Evolutionary conservation across 352 stramenopile species (phyloP).

Genomic region (Pythium chondricola): DNA sequence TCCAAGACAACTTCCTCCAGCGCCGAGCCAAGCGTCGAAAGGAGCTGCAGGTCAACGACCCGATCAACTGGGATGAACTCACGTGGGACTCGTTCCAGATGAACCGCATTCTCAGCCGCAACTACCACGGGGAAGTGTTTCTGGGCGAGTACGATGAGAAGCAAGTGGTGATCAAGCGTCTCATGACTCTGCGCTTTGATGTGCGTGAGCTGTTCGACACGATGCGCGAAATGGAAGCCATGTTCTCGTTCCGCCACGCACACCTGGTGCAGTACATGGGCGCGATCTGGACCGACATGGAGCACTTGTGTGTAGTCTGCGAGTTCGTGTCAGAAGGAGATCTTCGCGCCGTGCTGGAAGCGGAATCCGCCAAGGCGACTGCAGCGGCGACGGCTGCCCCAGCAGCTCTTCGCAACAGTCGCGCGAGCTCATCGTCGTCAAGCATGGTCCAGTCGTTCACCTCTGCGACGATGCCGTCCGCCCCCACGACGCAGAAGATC

Average conservation of each 20-base stretch:
- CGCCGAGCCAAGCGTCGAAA: constrained; percentile 5
- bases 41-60: constrained; percentile 11
- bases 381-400: constrained; percentile 5
- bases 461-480: not conserved
- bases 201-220: constrained; percentile 53
- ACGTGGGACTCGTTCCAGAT: constrained; percentile 61
- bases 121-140: constrained; percentile 58
- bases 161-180: constrained; percentile 60
- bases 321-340: constrained; percentile 62
- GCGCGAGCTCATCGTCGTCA: not conserved
- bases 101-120: constrained; percentile 53
- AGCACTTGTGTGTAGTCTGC: constrained; percentile 62
- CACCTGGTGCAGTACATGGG: constrained; percentile 66
- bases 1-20: constrained; percentile 59
- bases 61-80: constrained; percentile 34
- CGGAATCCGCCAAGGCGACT: constrained; percentile 21
- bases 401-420: not conserved
- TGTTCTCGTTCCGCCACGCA: constrained; percentile 47
- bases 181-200: constrained; percentile 60
- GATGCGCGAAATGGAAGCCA: constrained; percentile 66
- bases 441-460: not conserved
- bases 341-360: constrained; percentile 43
- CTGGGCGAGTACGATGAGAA: constrained; percentile 45
- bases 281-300: constrained; percentile 57
- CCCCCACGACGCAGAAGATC: not conserved